These are phyloP conservation scores for Bolboschoenus planiculmis DNA, from an alignment of 176 grass and related monocot genomes.

Conservation along the genomic window DNA sequence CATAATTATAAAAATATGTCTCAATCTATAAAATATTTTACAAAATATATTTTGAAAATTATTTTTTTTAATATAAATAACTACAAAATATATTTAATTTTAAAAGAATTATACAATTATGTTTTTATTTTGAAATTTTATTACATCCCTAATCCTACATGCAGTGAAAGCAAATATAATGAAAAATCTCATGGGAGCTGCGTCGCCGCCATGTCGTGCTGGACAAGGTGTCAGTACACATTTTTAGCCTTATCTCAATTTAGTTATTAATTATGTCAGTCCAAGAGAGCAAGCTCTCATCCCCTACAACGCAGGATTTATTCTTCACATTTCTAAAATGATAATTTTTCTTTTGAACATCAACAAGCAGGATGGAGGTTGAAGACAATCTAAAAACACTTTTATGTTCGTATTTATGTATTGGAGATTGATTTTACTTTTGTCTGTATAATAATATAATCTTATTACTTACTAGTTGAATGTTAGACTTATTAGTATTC, in stretches of 20 bases:
- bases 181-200: neutral
- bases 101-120: too few species aligned
- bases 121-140: too few species aligned
- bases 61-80: too few species aligned
- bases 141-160: too few species aligned
- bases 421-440: neutral
- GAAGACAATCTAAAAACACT: too few species aligned
- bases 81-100: too few species aligned
- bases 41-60: too few species aligned
- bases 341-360: neutral
- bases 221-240: neutral
- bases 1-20: too few species aligned
- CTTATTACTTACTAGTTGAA: neutral
- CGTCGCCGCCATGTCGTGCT: neutral
- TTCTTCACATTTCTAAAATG: neutral
- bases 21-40: too few species aligned
- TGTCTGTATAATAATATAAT: neutral
- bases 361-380: neutral
- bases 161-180: slow-evolving; percentile 3
- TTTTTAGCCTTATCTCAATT: slow-evolving; percentile 6
- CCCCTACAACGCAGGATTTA: neutral
- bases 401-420: too few species aligned
- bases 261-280: neutral
- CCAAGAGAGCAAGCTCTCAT: neutral
- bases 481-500: neutral